Evolutionary conservation across 371 early-diverging fungal species (phyloP).

Genomic region (Dichotomocladium elegans): DNA sequence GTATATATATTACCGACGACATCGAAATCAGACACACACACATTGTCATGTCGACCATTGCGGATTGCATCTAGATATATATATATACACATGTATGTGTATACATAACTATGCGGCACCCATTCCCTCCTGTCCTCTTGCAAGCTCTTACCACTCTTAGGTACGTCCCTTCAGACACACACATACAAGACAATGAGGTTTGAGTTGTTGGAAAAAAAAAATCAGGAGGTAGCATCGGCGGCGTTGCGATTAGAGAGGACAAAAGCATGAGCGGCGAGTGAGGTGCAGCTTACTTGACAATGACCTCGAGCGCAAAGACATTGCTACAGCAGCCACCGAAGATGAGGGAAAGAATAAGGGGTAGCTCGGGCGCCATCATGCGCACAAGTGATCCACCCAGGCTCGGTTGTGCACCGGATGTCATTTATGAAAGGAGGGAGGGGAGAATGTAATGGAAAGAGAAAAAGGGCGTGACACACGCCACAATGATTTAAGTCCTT

Average conservation of each 20-base stretch:
- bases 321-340: constrained; percentile 92
- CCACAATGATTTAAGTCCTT: constrained; percentile 2
- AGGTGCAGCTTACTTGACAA: constrained; percentile 67
- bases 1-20: background rate
- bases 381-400: constrained; percentile 7
- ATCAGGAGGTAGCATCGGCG: too few species aligned
- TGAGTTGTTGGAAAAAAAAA: too few species aligned
- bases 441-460: too few species aligned
- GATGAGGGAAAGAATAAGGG: constrained; percentile 60
- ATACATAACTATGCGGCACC: too few species aligned
- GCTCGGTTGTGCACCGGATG: background rate
- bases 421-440: constrained; percentile 2
- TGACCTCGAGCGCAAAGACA: constrained; percentile 78
- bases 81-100: background rate
- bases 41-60: too few species aligned
- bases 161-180: constrained; percentile 72
- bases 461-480: constrained; percentile 2
- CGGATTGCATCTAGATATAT: too few species aligned
- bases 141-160: constrained; percentile 74
- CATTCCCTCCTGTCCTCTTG: too few species aligned
- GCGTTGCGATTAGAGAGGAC: too few species aligned
- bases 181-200: too few species aligned
- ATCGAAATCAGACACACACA: background rate
- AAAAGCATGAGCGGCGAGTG: too few species aligned
- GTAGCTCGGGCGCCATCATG: constrained; percentile 32